Conservation (phyloP, 108 stramenopile species). For the Schizochytrium sp. region DNA sequence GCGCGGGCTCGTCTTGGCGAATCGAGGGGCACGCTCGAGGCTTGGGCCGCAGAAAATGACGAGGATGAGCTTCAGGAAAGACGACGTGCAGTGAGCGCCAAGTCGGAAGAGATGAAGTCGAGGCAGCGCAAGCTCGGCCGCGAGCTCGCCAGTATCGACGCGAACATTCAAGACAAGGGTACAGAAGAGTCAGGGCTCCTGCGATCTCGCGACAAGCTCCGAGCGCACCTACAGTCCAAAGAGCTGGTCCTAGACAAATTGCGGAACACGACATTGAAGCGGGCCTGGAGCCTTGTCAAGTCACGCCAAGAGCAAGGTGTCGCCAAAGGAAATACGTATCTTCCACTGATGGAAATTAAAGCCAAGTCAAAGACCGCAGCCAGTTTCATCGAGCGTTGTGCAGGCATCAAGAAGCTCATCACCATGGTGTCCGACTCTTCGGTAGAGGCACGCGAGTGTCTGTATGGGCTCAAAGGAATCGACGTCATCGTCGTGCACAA, state of each 20-base stretch:
- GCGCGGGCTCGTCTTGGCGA: constrained; percentile 26
- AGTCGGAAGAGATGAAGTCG: neutral
- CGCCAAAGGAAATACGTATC: neutral
- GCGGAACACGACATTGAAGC: neutral
- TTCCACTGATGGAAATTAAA: constrained; percentile 47
- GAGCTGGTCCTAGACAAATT: neutral
- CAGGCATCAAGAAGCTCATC: constrained; percentile 46
- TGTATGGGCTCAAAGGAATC: constrained; percentile 53
- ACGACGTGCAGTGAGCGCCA: neutral
- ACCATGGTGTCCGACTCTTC: constrained; percentile 60
- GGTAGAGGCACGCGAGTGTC: constrained; percentile 62
- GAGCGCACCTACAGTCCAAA: neutral
- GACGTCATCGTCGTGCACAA: neutral
- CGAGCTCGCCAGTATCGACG: neutral
- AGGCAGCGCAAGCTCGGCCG: neutral
- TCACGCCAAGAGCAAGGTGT: neutral
- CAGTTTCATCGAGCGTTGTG: constrained; percentile 62
- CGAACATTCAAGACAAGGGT: neutral
- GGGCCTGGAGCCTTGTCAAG: neutral
- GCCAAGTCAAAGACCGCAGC: constrained; percentile 47
- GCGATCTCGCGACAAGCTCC: neutral
- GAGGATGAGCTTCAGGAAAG: neutral
- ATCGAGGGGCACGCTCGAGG: constrained; percentile 28
- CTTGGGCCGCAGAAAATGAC: neutral
- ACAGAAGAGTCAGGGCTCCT: neutral